Conservation (phyloP, 2,329 filamentous ascomycete genomes). For the Paecilomyces niveus region DNA sequence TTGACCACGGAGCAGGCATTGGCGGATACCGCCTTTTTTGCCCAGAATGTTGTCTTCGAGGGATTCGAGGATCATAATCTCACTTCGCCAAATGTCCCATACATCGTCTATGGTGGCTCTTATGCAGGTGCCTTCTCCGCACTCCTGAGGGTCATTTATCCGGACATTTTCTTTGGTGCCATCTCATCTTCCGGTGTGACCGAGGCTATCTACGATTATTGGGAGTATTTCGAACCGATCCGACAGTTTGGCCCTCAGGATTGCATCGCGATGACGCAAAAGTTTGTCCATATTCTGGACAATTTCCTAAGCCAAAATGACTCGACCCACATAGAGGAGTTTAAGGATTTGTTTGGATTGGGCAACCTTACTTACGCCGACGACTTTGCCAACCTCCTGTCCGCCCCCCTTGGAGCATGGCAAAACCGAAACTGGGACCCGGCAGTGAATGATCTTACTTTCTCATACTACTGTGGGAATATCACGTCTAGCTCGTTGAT, state of each 20-base stretch:
- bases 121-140: conserved; percentile 77
- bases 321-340: conserved; percentile 31
- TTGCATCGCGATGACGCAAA: conserved; percentile 60
- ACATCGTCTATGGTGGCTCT: conserved; percentile 74
- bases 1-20: conserved; percentile 76
- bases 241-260: conserved; percentile 50
- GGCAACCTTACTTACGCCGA: conserved; percentile 35
- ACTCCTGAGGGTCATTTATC: conserved; percentile 68
- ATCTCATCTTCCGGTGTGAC: conserved; percentile 78
- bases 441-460: conserved; percentile 40
- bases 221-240: conserved; percentile 56
- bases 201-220: conserved; percentile 70
- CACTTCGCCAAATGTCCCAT: conserved; percentile 59
- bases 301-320: conserved; percentile 48
- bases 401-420: conserved; percentile 41
- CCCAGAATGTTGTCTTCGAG: conserved; percentile 61
- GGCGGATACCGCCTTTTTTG: conserved; percentile 77
- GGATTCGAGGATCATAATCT: conserved; percentile 63
- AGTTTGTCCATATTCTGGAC: conserved; percentile 52
- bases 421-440: conserved; percentile 57
- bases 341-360: conserved; percentile 39
- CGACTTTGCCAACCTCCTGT: conserved; percentile 47
- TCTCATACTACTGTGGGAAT: conserved; percentile 50
- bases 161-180: conserved; percentile 68
- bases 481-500: conserved; percentile 42